These are phyloP conservation scores for Tylopilus subfusipes DNA, from an alignment of 768 basidiomycete genomes.

Conservation along the genomic window DNA sequence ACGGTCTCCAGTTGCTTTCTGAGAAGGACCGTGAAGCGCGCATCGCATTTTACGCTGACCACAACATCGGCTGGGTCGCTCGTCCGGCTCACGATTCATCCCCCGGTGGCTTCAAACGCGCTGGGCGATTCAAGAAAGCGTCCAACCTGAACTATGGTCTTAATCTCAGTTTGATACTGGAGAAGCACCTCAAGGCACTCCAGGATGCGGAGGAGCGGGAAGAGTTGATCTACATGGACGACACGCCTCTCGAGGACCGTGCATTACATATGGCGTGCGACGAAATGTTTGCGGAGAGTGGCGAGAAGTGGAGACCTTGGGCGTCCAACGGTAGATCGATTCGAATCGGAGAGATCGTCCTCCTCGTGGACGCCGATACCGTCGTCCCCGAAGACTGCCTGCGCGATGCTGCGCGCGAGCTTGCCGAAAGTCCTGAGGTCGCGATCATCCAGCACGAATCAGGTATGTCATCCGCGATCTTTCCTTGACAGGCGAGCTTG, in stretches of 20 bases:
- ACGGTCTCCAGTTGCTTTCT: constrained; percentile 51
- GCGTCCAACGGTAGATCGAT: constrained; percentile 71
- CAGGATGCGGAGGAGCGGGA: constrained; percentile 42
- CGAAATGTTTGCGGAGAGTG: constrained; percentile 61
- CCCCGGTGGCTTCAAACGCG: constrained; percentile 31
- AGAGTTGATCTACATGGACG: constrained; percentile 35
- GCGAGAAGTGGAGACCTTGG: constrained; percentile 65
- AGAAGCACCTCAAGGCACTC: constrained; percentile 35
- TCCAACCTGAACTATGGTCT: constrained; percentile 86
- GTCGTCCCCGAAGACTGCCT: constrained; percentile 90
- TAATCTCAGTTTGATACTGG: constrained; percentile 36
- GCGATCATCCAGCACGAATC: constrained; percentile 92
- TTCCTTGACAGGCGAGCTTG: constrained; percentile 18
- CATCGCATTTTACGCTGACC: constrained; percentile 51
- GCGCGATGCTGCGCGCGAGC: constrained; percentile 83
- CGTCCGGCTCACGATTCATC: constrained; percentile 43
- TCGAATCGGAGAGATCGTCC: constrained; percentile 73
- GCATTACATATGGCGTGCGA: constrained; percentile 74
- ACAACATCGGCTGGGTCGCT: constrained; percentile 60
- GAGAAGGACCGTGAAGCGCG: constrained; percentile 46
- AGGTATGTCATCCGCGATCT: constrained; percentile 40
- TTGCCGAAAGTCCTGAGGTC: constrained; percentile 54
- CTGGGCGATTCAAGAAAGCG: constrained; percentile 92
- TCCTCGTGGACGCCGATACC: constrained; percentile 87
- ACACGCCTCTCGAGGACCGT: constrained; percentile 59